These are phyloP conservation scores for Pseudogymnoascus sp. DNA, from an alignment of 2,329 filamentous ascomycete species.

Conservation along the genomic window DNA sequence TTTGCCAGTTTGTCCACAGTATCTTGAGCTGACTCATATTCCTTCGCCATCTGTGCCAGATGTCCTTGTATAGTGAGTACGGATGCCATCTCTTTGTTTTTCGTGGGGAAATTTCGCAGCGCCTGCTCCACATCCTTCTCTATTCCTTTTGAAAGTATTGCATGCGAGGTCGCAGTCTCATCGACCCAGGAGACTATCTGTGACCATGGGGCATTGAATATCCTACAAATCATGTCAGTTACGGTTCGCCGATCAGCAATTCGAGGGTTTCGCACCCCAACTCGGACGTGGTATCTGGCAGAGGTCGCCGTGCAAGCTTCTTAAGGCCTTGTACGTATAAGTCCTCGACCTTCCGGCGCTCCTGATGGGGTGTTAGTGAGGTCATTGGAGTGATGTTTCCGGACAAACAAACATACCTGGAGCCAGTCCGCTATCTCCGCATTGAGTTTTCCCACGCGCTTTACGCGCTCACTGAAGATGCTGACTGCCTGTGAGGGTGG, in stretches of 20 bases:
- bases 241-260: not conserved
- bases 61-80: conserved; percentile 79
- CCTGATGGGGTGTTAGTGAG: conserved; percentile 46
- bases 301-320: conserved; percentile 68
- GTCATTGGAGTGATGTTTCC: conserved; percentile 13
- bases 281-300: conserved; percentile 69
- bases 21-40: conserved; percentile 76
- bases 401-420: conserved; percentile 52
- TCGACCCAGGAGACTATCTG: conserved; percentile 76
- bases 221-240: conserved; percentile 45
- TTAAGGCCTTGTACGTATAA: conserved; percentile 75
- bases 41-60: conserved; percentile 70
- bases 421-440: conserved; percentile 93
- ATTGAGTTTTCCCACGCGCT: conserved; percentile 80
- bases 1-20: conserved; percentile 76
- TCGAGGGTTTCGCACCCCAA: conserved; percentile 62
- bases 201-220: conserved; percentile 87
- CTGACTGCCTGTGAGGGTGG: conserved; percentile 75
- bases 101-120: conserved; percentile 65
- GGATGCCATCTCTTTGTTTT: conserved; percentile 68
- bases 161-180: conserved; percentile 75
- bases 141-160: conserved; percentile 71
- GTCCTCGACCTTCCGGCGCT: conserved; percentile 87
- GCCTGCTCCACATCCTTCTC: conserved; percentile 83
- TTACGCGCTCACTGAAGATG: conserved; percentile 78